Evolutionary conservation across 2,329 filamentous ascomycete genomes (phyloP), one percentile per base, ranked within the genome.

Genomic region (Penicillium sp.): DNA sequence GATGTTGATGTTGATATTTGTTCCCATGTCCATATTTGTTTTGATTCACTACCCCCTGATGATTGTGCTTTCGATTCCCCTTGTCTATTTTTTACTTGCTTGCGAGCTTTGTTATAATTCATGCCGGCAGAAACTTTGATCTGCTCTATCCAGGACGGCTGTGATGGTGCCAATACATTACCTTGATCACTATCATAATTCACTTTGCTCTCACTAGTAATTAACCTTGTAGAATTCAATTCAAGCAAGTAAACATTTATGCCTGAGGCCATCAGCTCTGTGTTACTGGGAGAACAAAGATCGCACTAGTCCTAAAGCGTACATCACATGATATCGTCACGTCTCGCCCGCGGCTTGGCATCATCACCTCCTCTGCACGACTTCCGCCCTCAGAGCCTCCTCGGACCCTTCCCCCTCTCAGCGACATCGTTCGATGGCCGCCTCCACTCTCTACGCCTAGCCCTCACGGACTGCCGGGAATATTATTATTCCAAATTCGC

Each of bases 301-400:
- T 9, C 10, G 24, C 19, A 51, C 46, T 56, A 55, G 26, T 39
- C 43, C 35, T 14, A 45, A 52, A 43, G 14, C 46, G 19, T 2
- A 8, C 10, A 45, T 55, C 58, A 57, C 29, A 52, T 60, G 55
- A 57, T 49, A 61, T 53, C 56, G 62, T 65, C 65, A 71, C 64
- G 63, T 67, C 61, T 60, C 62, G 62, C 61, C 66, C 64, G 63
- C 63, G 69, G 67, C 72, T 75, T 75, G 73, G 73, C 73, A 72
- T 74, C 70, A 70, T 71, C 66, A 71, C 71, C 69, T 71, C 68
- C 66, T 72, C 68, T 67, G 58, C 60, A 65, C 64, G 60, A 62
- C 65, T 58, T 64, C 59, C 64, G 59, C 62, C 57, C 57, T 62
- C 62, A 64, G 58, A 57, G 61, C 58, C 55, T 58, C 59, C 42